Base-by-base conservation (phyloP, 495 filamentous ascomycete species). In the Monascus purpureus region DNA sequence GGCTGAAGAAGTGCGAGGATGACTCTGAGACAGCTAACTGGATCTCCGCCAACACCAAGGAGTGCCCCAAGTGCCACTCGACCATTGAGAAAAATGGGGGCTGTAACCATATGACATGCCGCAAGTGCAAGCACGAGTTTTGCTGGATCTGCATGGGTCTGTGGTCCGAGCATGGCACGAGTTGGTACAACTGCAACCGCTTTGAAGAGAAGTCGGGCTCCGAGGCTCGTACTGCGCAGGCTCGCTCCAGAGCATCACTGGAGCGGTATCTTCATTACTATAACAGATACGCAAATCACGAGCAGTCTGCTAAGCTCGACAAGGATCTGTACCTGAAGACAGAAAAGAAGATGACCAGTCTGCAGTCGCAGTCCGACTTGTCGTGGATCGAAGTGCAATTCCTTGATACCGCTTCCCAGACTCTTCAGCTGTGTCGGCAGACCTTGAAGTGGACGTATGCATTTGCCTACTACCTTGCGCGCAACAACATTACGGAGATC, bases 131-230 rank as follows among this genome's bases (percentile, higher is more conserved):
- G 46, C 79, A 96, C 49, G 90, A 97, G 53, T 97, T 97, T 47
- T 97, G 90, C 63, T 97, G 90, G 90, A 95, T 97, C 75, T 97
- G 90, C 53, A 97, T 97, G 90, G 90, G 90, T 1, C 63, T 93
- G 6, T 97, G 90, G 90, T 86, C 84, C 1, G 90, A 97, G 52
- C 90, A 97, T 47, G 90, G 90, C 35, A 96, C 90, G n/a, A 94
- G 85, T 59, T 97, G 90, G 90, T 97, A 97, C 59, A 97, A 93
- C 52, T 97, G 90, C 70, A 97, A 92, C 46, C 67, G 90, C 4
- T 97, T 80, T 49, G 90, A 96, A 49, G 90, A 96, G 57, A 94
- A 83, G 61, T 92, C 82, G 32, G 90, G 92, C 0, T 66, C 68
- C 0, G 90, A 95, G 25, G 90, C 88, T 3, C 70, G 92, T 11